These are phyloP conservation scores for Paramecium octaurelia DNA, from an alignment of 73 alveolate genomes.

Conservation along the genomic window DNA sequence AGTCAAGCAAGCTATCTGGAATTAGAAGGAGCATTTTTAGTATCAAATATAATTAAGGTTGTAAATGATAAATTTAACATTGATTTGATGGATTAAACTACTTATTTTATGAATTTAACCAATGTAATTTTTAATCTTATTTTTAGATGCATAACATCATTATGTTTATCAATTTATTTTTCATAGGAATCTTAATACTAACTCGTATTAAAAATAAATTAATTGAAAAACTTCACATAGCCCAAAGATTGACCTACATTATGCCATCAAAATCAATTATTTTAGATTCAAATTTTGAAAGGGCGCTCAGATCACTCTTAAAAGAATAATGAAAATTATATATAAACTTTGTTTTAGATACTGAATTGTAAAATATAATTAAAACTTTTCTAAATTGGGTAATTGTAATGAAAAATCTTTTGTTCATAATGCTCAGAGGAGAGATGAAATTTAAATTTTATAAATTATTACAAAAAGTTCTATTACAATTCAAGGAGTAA, in stretches of 20 bases:
- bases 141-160: neutral
- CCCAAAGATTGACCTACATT: neutral
- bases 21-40: constrained; percentile 27
- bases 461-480: neutral
- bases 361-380: too few species aligned
- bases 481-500: neutral
- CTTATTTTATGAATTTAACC: neutral
- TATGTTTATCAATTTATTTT: neutral
- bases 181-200: neutral
- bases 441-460: too few species aligned
- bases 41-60: neutral
- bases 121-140: neutral
- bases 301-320: neutral
- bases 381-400: too few species aligned
- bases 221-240: neutral
- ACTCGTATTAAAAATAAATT: neutral
- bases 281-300: neutral
- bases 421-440: too few species aligned
- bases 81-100: neutral
- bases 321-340: neutral
- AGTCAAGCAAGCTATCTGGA: neutral
- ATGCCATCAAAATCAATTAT: neutral
- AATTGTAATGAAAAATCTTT: too few species aligned
- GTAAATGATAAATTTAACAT: neutral
- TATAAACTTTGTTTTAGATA: neutral